Evolutionary conservation across 2,329 filamentous ascomycete genomes (phyloP), one percentile per base, ranked within the genome.

Genomic region (Fusarium palustre): DNA sequence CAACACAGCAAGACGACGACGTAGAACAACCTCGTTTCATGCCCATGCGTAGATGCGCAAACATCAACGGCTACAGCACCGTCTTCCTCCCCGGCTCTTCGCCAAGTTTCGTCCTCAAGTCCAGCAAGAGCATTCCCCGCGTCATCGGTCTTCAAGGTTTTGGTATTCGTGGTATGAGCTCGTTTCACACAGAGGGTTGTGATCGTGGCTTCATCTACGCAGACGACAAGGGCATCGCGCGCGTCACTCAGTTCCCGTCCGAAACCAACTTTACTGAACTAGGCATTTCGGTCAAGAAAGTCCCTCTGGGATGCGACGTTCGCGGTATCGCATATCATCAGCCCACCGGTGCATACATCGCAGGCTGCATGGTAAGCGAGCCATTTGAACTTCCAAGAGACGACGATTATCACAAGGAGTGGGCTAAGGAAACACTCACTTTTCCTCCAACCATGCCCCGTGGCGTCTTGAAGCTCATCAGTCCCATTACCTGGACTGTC

Each of bases 321-420:
- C 86, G 91, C 65, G 87, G 89, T 4, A 80, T 98, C 18, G 86
- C 91, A 1, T 97, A 94, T 75, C 94, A 97, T 75, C 83, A 90
- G 3, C 87, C 89, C 0, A 91, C 91, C 42, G 88, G 89, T 24
- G 88, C 91, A 1, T 97, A 97, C 75, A 88, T 93, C 3, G 82
- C 95, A 18, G 92, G 89, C 6, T 94, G 92, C 58, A 91, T 89
- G 66, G 82, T 83, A 10, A 76, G 79, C 28, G 88, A 90, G 49
- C 88, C 90, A 5, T 98, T 97, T 76, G 91, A 93, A 77, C 85
- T 97, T 24, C 93, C 93, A 2, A 92, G 92, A 55, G 93, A 97
- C 71, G 94, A 94, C 68, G 90, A 97, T 61, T 89, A 93, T 66
- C 92, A 97, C 71, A 86, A 87, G 65, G 92, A 96, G 67, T 95